Evolutionary conservation across 2,329 filamentous ascomycete species (phyloP).

Genomic region (Alternaria triticimaculans): DNA sequence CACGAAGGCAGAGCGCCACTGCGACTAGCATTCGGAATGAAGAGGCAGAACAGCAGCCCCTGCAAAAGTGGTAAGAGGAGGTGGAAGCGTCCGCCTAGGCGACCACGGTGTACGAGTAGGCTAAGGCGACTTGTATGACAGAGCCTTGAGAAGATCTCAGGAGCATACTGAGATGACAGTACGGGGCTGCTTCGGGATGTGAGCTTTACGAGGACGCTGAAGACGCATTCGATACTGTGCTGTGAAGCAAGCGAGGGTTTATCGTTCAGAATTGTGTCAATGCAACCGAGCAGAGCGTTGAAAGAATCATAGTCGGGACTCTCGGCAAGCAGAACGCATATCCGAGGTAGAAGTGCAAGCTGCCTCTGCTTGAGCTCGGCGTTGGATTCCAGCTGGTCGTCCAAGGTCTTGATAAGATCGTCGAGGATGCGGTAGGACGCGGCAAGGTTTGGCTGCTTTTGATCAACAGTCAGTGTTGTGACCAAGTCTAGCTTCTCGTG

Average conservation of each 20-base stretch:
- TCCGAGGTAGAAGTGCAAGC: conserved; percentile 33
- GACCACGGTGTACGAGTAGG: conserved; percentile 63
- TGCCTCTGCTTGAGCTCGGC: conserved; percentile 33
- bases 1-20: conserved; percentile 39
- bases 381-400: conserved; percentile 32
- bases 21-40: conserved; percentile 53
- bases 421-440: conserved; percentile 33
- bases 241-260: conserved; percentile 53
- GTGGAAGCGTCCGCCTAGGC: conserved; percentile 66
- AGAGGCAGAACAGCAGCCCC: conserved; percentile 62
- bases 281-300: conserved; percentile 57
- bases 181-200: conserved; percentile 39
- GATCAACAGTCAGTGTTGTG: conserved; percentile 15
- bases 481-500: conserved; percentile 33
- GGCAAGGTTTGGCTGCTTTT: conserved; percentile 9
- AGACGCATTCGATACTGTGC: conserved; percentile 51
- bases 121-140: conserved; percentile 61
- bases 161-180: conserved; percentile 33
- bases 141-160: conserved; percentile 60
- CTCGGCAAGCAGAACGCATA: conserved; percentile 45
- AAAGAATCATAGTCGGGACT: conserved; percentile 62
- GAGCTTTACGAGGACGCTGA: conserved; percentile 47
- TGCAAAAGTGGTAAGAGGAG: conserved; percentile 64
- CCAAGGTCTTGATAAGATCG: conserved; percentile 36
- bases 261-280: conserved; percentile 51